Evolutionary conservation across 768 basidiomycete species (phyloP), one percentile per base, ranked within the genome.

Genomic region (Tylopilus plumbeoviolaceoides): DNA sequence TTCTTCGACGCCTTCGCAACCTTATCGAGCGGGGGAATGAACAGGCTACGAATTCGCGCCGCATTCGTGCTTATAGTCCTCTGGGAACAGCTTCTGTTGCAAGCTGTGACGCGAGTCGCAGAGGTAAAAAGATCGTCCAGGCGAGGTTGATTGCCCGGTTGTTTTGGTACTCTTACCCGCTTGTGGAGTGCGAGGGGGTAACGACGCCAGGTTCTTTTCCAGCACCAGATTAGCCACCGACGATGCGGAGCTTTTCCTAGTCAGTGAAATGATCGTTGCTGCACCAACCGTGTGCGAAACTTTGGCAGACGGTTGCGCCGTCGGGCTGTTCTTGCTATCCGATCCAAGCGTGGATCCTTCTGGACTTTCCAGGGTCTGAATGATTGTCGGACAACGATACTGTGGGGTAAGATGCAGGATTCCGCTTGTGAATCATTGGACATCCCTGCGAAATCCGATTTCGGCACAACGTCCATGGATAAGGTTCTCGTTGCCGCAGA

Each of bases 11-110:
- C 38, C 20, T 52, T 50, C 12, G 10, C n/a, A 1, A 35, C 28
- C 28, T 47, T 27, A 15, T 50, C 53, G 12, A 55, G 57, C 18
- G 48, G n/a, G 4, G 63, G 50, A 2, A 46, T 17, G 21, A 53
- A 57, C 18, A 50, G 0, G 21, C 44, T 51, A 1, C 47, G 52
- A 17, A 56, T 36, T 17, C 23, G 50, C 2, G 48, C 44, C n/a
- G 15, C 28, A 8, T 44, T n/a, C 5, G 31, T 39, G 2, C 47
- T 30, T 7, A 5, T 10, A 1, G 17, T 9, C 51, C 5, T 48
- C 1, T 18, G 15, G 1, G 20, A 27, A 17, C 7, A 0, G 12
- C 28, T 17, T 28, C 12, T 17, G 12, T 1, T 4, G 5, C 11
- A 0, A 38, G 20, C 3, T 40, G 43, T 0, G 40, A 23, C 3